Evolutionary conservation across 1,139 yeast genomes (phyloP).

Genomic region (Candida albicans): DNA sequence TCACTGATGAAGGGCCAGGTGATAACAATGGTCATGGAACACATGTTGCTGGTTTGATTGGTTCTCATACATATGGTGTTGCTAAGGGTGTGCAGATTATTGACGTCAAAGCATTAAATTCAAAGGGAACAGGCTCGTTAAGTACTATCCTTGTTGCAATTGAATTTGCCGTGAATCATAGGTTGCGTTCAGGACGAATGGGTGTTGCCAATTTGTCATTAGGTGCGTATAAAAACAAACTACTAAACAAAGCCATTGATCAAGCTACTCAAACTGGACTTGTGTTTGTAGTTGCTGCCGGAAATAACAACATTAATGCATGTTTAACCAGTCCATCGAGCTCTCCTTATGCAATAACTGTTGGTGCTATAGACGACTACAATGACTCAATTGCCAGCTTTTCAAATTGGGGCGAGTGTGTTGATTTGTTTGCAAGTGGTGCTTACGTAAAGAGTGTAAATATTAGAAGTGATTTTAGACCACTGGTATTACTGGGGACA

Average conservation of each 20-base stretch:
- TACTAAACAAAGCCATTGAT: slow-evolving; percentile 69
- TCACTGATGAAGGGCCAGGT: slow-evolving; percentile 59
- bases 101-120: slow-evolving; percentile 71
- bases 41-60: slow-evolving; percentile 86
- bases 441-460: slow-evolving; percentile 56
- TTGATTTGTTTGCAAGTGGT: slow-evolving; percentile 81
- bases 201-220: slow-evolving; percentile 78
- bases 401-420: slow-evolving; percentile 87
- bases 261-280: slow-evolving; percentile 71
- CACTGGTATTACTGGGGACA: slow-evolving; percentile 68
- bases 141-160: slow-evolving; percentile 69
- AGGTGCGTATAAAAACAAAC: slow-evolving; percentile 65
- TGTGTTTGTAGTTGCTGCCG: slow-evolving; percentile 82
- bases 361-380: slow-evolving; percentile 81
- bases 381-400: slow-evolving; percentile 68
- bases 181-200: slow-evolving; percentile 35
- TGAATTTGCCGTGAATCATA: slow-evolving; percentile 68
- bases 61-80: slow-evolving; percentile 74
- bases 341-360: slow-evolving; percentile 67
- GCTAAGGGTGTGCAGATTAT: slow-evolving; percentile 65
- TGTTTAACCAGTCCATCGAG: slow-evolving; percentile 81
- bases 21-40: slow-evolving; percentile 78
- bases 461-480: slow-evolving; percentile 16
- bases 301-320: slow-evolving; percentile 75
- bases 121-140: slow-evolving; percentile 62